Base-by-base conservation (phyloP, 371 early-diverging fungal species). In the Mortierella sp. region DNA sequence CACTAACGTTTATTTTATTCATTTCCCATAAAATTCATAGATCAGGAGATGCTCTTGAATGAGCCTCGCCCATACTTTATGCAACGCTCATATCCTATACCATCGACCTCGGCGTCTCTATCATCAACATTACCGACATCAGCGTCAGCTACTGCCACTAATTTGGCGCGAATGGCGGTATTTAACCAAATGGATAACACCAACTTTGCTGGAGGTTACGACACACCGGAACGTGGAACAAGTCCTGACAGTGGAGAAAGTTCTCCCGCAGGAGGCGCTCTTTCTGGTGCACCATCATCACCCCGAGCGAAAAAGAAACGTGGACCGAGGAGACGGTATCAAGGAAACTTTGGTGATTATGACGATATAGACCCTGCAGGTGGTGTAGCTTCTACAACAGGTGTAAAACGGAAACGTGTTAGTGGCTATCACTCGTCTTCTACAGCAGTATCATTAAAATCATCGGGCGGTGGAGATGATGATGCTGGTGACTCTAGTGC, bases 1-100 rank as follows among this genome's bases (percentile, higher is more conserved):
- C 28, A 28, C 28, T 28, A 28, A 28, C 28, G 28, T 28, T 28
- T 28, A 28, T 28, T 28, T 28, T 28, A 28, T 28, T 28, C 28
- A 28, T 28, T 28, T 28, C 28, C 28, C 28, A 28, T 28, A 28
- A 28, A 28, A 28, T 28, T 28, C 28, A n/a, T 67, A 79, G 81
- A 75, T 66, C 81, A 81, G 43, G 81, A 81, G 41, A 81, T 81
- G 81, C 19, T 81, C 13, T 43, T 81, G 53, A 81, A 81, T 47
- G 81, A 81, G 8, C 72, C 81, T 1, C 71, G 66, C 13, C 81
- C 75, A 33, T 55, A 63, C 24, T 69, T 63, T 36, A 45, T 72
- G 3, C 81, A 81, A 45, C 68, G 68, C 3, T 41, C 65, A 3
- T 57, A 57, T 32, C 59, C 72, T 3, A 59, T 57, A 32, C 48